phyloP scores from a whole-genome alignment of 129 eudicot species.

The Chrysanthemum lavandulifolium region DNA sequence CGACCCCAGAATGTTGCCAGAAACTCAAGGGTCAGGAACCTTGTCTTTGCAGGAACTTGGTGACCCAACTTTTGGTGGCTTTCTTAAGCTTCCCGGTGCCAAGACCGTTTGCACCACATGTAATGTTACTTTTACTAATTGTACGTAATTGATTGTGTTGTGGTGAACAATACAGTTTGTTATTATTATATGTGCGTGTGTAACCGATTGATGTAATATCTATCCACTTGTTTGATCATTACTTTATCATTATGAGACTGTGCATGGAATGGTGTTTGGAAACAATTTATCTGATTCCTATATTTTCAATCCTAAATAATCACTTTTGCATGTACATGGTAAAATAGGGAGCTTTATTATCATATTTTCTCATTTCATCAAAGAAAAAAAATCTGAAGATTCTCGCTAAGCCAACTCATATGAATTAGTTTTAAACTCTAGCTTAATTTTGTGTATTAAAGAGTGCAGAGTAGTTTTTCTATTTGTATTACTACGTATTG shows the following conservation, averaged over 20 bases:
- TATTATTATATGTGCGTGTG: neutral
- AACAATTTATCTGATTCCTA: neutral
- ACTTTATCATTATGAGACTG: neutral
- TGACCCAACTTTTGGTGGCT: slow-evolving; percentile 13
- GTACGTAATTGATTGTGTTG: neutral
- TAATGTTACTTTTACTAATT: slow-evolving; percentile 17
- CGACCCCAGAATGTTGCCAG: slow-evolving; percentile 17
- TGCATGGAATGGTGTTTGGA: neutral
- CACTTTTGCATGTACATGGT: too few species aligned
- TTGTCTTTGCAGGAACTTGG: slow-evolving; percentile 19
- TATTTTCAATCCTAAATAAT: neutral
- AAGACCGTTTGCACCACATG: neutral
- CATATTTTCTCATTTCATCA: too few species aligned
- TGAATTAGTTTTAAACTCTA: too few species aligned
- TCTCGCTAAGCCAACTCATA: too few species aligned
- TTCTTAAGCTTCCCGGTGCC: slow-evolving; percentile 18
- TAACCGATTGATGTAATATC: neutral
- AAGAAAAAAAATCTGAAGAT: too few species aligned
- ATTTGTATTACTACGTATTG: too few species aligned
- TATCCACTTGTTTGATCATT: neutral
- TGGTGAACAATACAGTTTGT: too few species aligned
- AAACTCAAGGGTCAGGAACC: slow-evolving; percentile 19
- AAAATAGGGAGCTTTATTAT: too few species aligned
- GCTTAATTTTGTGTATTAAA: too few species aligned
- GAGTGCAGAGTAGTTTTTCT: too few species aligned